These are phyloP conservation scores for Pelagomonas calceolata DNA, from an alignment of 108 stramenopile genomes.

Conservation along the genomic window DNA sequence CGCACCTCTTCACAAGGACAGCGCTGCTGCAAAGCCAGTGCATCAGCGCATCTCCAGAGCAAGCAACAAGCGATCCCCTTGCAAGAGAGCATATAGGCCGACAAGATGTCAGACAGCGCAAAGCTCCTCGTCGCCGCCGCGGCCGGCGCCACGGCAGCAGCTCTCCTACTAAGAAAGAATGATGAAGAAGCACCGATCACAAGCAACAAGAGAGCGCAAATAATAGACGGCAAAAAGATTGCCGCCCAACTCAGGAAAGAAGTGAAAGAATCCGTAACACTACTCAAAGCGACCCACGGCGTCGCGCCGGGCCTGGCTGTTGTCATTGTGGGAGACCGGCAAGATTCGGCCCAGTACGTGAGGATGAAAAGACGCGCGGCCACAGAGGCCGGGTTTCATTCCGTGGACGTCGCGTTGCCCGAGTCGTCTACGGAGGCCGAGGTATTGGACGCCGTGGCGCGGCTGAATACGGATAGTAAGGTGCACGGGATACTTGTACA, in stretches of 20 bases:
- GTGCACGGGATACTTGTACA: conserved; percentile 96
- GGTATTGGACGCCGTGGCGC: conserved; percentile 41
- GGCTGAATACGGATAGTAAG: conserved; percentile 57
- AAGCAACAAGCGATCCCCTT: no score
- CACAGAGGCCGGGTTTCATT: conserved; percentile 61
- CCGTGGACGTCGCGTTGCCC: conserved; percentile 66
- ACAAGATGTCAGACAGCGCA: no score
- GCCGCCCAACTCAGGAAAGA: conserved; percentile 56
- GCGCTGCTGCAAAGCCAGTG: no score
- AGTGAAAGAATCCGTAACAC: conserved; percentile 38
- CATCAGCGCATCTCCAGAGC: no score
- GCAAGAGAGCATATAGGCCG: no score
- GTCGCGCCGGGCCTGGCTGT: conserved; percentile 77
- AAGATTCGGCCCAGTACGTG: conserved; percentile 90
- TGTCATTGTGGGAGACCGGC: conserved; percentile 61
- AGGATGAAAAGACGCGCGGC: conserved; percentile 96
- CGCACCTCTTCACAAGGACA: no score
- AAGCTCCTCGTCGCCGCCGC: no score
- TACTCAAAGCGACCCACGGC: conserved; percentile 13
- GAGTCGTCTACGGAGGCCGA: conserved; percentile 65
- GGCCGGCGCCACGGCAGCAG: no score
- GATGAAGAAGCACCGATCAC: no score
- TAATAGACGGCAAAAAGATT: conserved; percentile 71
- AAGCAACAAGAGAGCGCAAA: conserved; percentile 14
- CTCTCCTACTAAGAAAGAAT: no score